Evolutionary conservation across 805 yeast genomes (phyloP), one percentile per base, ranked within the genome.

Genomic region (Hemisphaericaspora nanyangensis): DNA sequence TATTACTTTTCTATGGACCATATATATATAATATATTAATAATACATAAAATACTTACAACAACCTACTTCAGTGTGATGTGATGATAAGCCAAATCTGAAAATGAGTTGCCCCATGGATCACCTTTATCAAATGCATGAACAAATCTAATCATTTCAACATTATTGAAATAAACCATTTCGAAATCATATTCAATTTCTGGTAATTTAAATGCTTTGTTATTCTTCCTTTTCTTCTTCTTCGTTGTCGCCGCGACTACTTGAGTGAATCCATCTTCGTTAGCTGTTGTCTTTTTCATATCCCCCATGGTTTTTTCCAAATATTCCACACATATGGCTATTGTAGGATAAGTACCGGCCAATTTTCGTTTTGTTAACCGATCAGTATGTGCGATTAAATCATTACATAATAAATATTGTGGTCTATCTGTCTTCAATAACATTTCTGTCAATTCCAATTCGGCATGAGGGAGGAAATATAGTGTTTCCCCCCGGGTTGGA

Each of bases 391-490:
- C 65, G 0, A 70, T 50, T 3, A 78, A 43, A 50, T 80, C 68
- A 49, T 80, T 80, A 5, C 79, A 80, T 15, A 80, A 54, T 31
- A 75, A 45, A 26, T 58, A 50, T n/a, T 30, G 38, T 2, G 82
- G 78, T 25, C 52, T 19, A 17, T 61, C 55, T 0, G 40, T 17
- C 2, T 31, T 30, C 10, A 78, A 36, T 1, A 79, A 45, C 1
- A 18, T n/a, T 29, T 77, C 71, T 1, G 82, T 74, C 13, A 79
- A 50, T 13, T 56, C 65, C 29, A 82, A 57, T 1, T 88, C 86
- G 0, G 90, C 91, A 61, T 85, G 95, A 0, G 95, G 95, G 34
- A 85, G 65, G 51, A 77, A 85, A 54, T 65, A 82, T 2, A 85
- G 57, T 0, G 70, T 61, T 1, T 44, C 34, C 15, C 1, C 45